Evolutionary conservation across 805 yeast genomes (phyloP).

Genomic region (Suhomyces vadensis): DNA sequence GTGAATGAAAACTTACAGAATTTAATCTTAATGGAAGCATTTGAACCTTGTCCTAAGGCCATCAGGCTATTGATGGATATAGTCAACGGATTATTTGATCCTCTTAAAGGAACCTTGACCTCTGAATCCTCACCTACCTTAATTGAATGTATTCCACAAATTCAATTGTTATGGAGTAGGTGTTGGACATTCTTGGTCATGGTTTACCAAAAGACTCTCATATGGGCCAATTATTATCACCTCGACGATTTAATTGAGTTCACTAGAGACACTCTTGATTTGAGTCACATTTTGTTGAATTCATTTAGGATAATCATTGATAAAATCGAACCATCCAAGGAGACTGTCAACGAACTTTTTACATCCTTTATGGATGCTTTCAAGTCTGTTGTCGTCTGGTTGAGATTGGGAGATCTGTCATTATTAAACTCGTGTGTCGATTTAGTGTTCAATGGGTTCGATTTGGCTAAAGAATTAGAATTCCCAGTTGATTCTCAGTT

Average conservation of each 20-base stretch:
- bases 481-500: conserved; percentile 54
- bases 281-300: conserved; percentile 66
- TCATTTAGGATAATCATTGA: conserved; percentile 52
- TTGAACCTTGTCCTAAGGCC: conserved; percentile 74
- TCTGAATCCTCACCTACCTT: conserved; percentile 8
- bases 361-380: conserved; percentile 61
- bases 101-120: conserved; percentile 57
- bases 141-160: conserved; percentile 14
- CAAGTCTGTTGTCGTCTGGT: conserved; percentile 71
- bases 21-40: conserved; percentile 50
- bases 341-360: conserved; percentile 34
- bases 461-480: conserved; percentile 57
- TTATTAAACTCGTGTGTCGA: conserved; percentile 71
- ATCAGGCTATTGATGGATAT: conserved; percentile 77
- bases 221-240: conserved; percentile 72
- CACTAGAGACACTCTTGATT: conserved; percentile 82
- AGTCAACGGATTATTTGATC: conserved; percentile 59
- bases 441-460: conserved; percentile 64
- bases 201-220: conserved; percentile 64
- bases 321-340: conserved; percentile 9
- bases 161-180: conserved; percentile 59
- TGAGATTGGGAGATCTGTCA: conserved; percentile 77
- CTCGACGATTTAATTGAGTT: conserved; percentile 67
- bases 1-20: conserved; percentile 46
- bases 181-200: conserved; percentile 74